Evolutionary conservation across 2,329 filamentous ascomycete genomes (phyloP).

Genomic region (Parascedosporium putredinis): DNA sequence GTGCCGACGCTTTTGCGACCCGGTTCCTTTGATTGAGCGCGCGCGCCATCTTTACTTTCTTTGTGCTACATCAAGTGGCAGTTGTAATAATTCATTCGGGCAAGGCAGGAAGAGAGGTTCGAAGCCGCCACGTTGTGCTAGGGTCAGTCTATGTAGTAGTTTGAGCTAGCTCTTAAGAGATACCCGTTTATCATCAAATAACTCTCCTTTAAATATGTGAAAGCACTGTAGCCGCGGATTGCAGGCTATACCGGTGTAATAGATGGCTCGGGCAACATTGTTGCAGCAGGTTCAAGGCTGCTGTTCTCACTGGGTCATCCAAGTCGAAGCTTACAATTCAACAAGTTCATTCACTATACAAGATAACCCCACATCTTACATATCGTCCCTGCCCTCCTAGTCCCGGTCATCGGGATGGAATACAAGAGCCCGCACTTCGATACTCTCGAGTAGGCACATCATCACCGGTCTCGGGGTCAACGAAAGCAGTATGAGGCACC

Average conservation of each 20-base stretch:
- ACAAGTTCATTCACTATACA: neutral
- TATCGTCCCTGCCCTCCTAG: too few relatives aligned
- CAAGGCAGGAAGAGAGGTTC: too few relatives aligned
- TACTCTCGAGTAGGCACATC: constrained; percentile 42
- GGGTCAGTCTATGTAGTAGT: neutral
- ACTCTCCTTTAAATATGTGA: neutral
- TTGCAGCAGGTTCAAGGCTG: too few relatives aligned
- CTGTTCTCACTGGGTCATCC: too few relatives aligned
- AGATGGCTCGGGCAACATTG: too few relatives aligned
- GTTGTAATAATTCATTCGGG: too few relatives aligned
- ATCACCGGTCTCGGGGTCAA: constrained; percentile 19
- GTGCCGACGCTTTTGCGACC: too few relatives aligned
- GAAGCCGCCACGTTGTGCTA: neutral
- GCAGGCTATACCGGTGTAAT: too few relatives aligned
- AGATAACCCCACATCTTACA: neutral
- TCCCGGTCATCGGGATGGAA: constrained; percentile 34
- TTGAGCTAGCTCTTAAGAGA: neutral
- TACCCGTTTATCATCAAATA: neutral
- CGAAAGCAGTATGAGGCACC: constrained; percentile 18
- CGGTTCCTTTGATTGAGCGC: too few relatives aligned
- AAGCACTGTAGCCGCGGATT: too few relatives aligned
- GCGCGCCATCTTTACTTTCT: too few relatives aligned
- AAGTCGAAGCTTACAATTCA: neutral
- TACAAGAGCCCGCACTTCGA: constrained; percentile 44
- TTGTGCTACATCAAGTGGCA: too few relatives aligned